A percentile compares a stretch with the other conserved stretches of the same genome.
These are phyloP conservation scores for Podospora sp. DNA, from an alignment of 495 filamentous ascomycete genomes.

Conservation along the genomic window DNA sequence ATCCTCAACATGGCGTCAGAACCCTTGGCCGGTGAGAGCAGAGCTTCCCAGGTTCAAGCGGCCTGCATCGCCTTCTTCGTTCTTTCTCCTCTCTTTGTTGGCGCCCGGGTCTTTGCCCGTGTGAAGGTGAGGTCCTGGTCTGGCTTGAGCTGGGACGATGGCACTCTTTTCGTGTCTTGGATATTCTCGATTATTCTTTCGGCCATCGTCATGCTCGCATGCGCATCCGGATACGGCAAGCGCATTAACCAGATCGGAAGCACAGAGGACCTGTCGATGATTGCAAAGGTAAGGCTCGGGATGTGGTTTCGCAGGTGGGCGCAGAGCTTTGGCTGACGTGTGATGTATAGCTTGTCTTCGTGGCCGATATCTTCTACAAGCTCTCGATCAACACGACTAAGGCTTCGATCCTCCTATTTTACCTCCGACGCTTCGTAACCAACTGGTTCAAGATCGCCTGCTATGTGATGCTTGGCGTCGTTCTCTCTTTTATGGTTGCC, in stretches of 20 bases:
- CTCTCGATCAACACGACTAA: slow-evolving; percentile 38
- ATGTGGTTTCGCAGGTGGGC: neutral
- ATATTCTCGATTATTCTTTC: slow-evolving; percentile 2
- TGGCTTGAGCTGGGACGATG: slow-evolving; percentile 14
- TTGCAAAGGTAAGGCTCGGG: neutral
- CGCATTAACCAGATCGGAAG: neutral
- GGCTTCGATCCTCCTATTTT: slow-evolving; percentile 39
- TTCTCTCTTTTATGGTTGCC: slow-evolving; percentile 33
- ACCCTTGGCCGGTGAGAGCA: slow-evolving; percentile 12
- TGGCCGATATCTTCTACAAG: slow-evolving; percentile 32
- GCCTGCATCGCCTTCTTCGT: slow-evolving; percentile 20
- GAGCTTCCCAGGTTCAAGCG: slow-evolving; percentile 20
- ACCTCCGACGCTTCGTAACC: slow-evolving; percentile 37
- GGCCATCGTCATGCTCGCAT: slow-evolving; percentile 12
- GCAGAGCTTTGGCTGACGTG: neutral
- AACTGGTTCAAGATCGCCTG: slow-evolving; percentile 35
- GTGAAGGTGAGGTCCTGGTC: slow-evolving; percentile 20
- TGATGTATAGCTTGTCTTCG: neutral
- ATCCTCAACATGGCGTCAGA: slow-evolving; percentile 14
- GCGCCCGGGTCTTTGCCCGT: slow-evolving; percentile 5
- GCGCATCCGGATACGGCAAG: neutral
- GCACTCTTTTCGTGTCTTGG: slow-evolving; percentile 3
- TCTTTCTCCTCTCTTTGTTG: slow-evolving; percentile 14
- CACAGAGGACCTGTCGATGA: neutral
- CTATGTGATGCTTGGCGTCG: slow-evolving; percentile 24